Evolutionary conservation across 2,329 filamentous ascomycete genomes (phyloP).

Genomic region (Tolypocladium capitatum): DNA sequence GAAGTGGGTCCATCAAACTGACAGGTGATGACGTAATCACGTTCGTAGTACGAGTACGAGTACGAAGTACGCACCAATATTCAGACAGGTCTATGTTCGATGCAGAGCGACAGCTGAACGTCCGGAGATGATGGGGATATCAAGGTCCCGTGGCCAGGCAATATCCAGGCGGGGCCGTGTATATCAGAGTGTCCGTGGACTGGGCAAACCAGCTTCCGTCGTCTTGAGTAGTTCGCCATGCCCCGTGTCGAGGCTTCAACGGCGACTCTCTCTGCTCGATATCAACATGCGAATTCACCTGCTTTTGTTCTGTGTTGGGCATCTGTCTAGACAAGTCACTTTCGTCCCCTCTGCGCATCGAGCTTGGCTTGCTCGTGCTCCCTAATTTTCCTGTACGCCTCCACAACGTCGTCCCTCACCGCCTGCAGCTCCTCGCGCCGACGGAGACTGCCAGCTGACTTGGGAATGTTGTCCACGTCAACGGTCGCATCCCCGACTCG

Average conservation of each 20-base stretch:
- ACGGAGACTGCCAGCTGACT: constrained; percentile 24
- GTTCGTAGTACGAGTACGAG: no score
- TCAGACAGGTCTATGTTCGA: neutral
- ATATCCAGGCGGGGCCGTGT: neutral
- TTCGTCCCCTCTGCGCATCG: constrained; percentile 1
- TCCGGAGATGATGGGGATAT: neutral
- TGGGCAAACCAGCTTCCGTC: neutral
- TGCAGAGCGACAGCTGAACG: neutral
- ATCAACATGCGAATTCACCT: neutral
- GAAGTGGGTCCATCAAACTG: neutral
- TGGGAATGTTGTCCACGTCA: constrained; percentile 23
- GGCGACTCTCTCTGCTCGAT: neutral
- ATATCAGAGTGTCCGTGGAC: neutral
- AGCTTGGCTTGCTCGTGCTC: constrained; percentile 24
- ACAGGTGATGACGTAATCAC: neutral
- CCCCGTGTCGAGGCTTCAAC: neutral
- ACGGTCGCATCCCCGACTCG: constrained; percentile 20
- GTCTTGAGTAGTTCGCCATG: neutral
- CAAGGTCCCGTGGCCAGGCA: no score
- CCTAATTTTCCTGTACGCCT: constrained; percentile 24
- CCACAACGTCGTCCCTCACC: constrained; percentile 21
- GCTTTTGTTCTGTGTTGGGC: neutral
- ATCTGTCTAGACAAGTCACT: neutral
- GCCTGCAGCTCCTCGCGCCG: constrained; percentile 25
- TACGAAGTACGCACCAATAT: no score